Base-by-base conservation (phyloP, 164 flowering plant genomes). In the Cinnamomum chago region DNA sequence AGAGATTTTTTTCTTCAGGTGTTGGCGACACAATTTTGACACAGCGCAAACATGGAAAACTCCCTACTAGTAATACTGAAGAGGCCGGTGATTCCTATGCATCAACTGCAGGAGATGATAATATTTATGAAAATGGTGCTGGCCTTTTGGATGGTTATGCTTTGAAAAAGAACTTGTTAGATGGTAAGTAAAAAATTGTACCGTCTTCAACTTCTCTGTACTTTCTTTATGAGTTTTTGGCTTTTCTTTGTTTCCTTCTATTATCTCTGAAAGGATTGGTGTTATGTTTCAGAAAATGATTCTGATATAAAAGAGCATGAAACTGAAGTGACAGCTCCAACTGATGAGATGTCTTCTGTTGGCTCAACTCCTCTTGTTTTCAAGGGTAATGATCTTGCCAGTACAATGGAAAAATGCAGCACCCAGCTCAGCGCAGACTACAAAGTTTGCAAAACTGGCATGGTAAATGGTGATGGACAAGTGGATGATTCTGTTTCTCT, bases 11-110 rank as follows among this genome's bases (percentile, higher is more conserved):
- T 67, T 58, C 50, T 66, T 58, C 66, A 74, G 76, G 66, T 74
- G 52, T 55, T 33, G 71, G 22, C 23, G 84, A 79, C 1, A 15
- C 62, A 2, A 77, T 73, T 74, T 62, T 62, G 25, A 65, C 27
- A 65, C 86, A 80, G 65, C 80, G 67, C 58, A 82, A 81, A 70
- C 71, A 23, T 69, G 76, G 72, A 22, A 71, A 62, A 35, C 71
- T 76, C 27, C 40, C 85, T 60, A 65, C 72, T 23, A 65, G 58
- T 69, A 14, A 18, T 67, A 70, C 83, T 74, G 23, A 85, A 78
- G 67, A 70, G 27, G 69, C 23, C 15, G 22, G 80, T 72, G 47
- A 51, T 70, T 67, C 51, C 75, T 27, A 62, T 55, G 60, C 17
- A 55, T 3, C n/a, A 50, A 77, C 74, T 76, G 72, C 60, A 67